These are phyloP conservation scores for Amphicarpaea edgeworthii DNA, from an alignment of 306 rosid species.

Conservation along the genomic window DNA sequence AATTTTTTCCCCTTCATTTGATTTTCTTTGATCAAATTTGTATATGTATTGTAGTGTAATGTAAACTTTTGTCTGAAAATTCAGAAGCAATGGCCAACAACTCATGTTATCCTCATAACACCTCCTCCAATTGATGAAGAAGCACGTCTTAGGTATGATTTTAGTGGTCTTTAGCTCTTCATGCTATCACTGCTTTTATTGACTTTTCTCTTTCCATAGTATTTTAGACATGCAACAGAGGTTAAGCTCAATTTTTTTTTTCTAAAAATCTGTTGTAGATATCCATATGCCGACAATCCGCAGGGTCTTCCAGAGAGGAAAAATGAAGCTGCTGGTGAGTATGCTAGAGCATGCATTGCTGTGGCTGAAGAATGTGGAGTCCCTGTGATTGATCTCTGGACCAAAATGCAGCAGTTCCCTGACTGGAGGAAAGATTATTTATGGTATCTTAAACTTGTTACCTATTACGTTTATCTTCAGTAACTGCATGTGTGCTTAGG, in stretches of 20 bases:
- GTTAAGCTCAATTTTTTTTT: neutral
- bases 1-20: neutral
- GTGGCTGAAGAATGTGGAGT: conserved; percentile 69
- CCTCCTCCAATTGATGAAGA: conserved; percentile 89
- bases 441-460: conserved; percentile 49
- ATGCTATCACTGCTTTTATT: conserved; percentile 8
- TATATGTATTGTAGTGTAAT: neutral
- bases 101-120: conserved; percentile 65
- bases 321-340: conserved; percentile 76
- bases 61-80: conserved; percentile 23
- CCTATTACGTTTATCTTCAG: neutral
- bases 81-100: conserved; percentile 74
- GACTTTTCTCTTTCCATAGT: neutral
- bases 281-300: conserved; percentile 63
- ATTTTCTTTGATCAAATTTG: conserved; percentile 2
- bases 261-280: conserved; percentile 44
- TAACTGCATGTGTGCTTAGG: too few relatives aligned
- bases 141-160: conserved; percentile 66
- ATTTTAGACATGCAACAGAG: neutral
- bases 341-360: conserved; percentile 67
- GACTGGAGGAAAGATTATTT: conserved; percentile 60
- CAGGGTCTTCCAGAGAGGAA: conserved; percentile 77
- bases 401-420: conserved; percentile 70
- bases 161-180: neutral
- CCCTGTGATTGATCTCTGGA: conserved; percentile 74